Base-by-base conservation (phyloP, 257 asterid species). In the Solanum sitiens region DNA sequence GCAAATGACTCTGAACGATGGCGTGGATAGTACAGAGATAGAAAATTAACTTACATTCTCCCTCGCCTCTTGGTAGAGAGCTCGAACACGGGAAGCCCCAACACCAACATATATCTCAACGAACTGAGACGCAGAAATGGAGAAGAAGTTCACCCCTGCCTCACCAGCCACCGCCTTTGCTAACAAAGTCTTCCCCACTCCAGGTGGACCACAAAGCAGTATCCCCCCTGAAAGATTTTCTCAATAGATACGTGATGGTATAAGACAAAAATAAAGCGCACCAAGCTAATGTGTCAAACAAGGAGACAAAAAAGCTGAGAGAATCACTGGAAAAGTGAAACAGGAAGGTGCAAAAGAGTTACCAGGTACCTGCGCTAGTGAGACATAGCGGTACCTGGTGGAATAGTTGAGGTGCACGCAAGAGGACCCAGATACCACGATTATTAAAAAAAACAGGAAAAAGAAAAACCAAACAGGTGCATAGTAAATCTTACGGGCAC, bases 101-200 rank as follows among this genome's bases (percentile, higher is more conserved):
- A 97, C 99, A 56, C 99, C 99, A 80, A 97, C 98, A 89, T 97
- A 97, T 89, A 97, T 97, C 89, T 97, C 99, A 7, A 97, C 98
- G 89, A 97, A 97, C 94, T 97, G 98, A 89, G 99, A 95, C 35
- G 99, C 99, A 88, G 99, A 97, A 85, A 97, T 97, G 86, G 99
- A 97, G 92, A 97, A 97, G 98, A 97, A 97, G 91, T 95, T 97
- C 87, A 97, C 99, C 53, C 98, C 99, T 86, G 99, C 99, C 93
- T 97, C 98, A 84, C 99, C 98, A 89, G 98, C 99, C 76, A 97
- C 98, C 73, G 99, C 98, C 93, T 97, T 95, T 85, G 99, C 99
- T 87, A 97, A 91, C 86, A 97, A 91, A 68, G 99, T 97, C 95
- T 97, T 97, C 92, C 98, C 99, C 85, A 97, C 99, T 73, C 99